Percentiles rank a stretch among this genome's conserved stretches.
These are phyloP conservation scores for Dioscorea cayenensis DNA, from an alignment of 116 monocot species.

Conservation along the genomic window DNA sequence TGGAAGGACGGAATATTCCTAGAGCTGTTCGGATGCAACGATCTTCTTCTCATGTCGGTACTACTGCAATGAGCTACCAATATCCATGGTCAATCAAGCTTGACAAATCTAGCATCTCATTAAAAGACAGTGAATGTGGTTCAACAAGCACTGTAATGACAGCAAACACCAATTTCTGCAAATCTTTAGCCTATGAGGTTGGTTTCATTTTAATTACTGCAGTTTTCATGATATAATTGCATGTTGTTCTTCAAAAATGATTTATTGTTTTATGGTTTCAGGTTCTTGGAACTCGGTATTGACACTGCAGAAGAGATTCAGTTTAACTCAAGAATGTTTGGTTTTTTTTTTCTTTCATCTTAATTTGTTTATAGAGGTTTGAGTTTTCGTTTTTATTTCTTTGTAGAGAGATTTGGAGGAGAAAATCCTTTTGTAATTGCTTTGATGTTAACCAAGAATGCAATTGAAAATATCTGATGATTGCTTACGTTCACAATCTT, in stretches of 20 bases:
- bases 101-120: conserved; percentile 16
- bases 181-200: conserved; percentile 19
- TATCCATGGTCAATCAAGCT: conserved; percentile 26
- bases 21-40: conserved; percentile 66
- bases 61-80: conserved; percentile 20
- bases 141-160: conserved; percentile 30
- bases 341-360: background rate
- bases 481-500: background rate
- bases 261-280: conserved; percentile 3
- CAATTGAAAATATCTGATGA: background rate
- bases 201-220: background rate
- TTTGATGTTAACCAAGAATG: background rate
- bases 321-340: background rate
- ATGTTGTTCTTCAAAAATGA: no score
- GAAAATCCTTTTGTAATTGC: background rate
- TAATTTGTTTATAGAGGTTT: background rate
- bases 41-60: conserved; percentile 61
- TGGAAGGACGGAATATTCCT: conserved; percentile 72
- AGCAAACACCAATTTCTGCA: conserved; percentile 9
- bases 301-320: background rate
- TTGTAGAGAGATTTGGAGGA: background rate
- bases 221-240: background rate
- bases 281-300: background rate
- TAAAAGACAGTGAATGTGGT: conserved; percentile 32
- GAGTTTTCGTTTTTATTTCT: background rate